These are phyloP conservation scores for Pigoraptor vietnamica DNA, from an alignment of 78 protist genomes.

Conservation along the genomic window DNA sequence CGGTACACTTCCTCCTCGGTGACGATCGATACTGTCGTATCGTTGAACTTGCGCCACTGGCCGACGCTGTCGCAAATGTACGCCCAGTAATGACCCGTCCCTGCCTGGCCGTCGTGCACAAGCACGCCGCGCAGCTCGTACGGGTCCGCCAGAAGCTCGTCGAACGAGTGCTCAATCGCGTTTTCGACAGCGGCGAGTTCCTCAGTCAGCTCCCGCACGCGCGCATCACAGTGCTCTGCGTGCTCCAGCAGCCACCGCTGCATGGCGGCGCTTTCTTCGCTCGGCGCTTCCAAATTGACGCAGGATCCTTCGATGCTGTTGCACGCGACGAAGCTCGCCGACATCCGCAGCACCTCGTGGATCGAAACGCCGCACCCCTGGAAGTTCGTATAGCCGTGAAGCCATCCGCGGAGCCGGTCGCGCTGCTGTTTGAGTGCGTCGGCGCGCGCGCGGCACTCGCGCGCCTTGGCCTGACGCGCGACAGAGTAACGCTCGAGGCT, in stretches of 20 bases:
- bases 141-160: neutral
- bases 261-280: neutral
- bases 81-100: constrained; percentile 6
- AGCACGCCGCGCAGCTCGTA: constrained; percentile 3
- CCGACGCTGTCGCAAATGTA: neutral
- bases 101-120: constrained; percentile 13
- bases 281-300: neutral
- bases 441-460: neutral
- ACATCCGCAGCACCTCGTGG: neutral
- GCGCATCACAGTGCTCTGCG: neutral
- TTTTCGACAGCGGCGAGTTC: neutral
- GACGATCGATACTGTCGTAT: neutral
- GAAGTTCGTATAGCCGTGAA: neutral
- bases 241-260: neutral
- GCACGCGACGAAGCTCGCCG: neutral
- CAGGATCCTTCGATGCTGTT: no score
- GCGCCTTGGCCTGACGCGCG: no score
- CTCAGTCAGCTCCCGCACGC: neutral
- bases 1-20: neutral
- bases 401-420: neutral
- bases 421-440: neutral
- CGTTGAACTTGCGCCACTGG: neutral
- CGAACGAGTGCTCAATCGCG: neutral
- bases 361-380: neutral
- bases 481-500: neutral